Conservation (phyloP, 1,139 yeast species). For the Taiozyma sp. region DNA sequence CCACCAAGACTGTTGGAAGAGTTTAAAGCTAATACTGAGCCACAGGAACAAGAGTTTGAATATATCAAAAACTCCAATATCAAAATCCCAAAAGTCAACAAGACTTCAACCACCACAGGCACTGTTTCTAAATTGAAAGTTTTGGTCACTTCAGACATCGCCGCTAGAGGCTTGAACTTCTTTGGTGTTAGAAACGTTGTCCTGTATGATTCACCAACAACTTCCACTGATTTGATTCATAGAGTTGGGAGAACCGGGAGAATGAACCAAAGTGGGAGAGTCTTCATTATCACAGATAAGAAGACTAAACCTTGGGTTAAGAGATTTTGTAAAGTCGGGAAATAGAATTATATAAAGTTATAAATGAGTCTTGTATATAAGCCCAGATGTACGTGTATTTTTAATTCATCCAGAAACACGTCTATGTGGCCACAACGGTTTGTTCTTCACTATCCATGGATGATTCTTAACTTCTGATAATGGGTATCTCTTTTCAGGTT, state of each 20-base stretch:
- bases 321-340: conserved; percentile 41
- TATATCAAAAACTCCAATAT: conserved; percentile 13
- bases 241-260: conserved; percentile 95
- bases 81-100: conserved; percentile 3
- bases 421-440: conserved; percentile 40
- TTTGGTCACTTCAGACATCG: conserved; percentile 82
- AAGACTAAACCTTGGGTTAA: conserved; percentile 76
- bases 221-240: conserved; percentile 83
- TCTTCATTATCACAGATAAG: conserved; percentile 67
- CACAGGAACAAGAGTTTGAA: conserved; percentile 18
- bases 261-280: conserved; percentile 86
- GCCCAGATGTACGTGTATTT: no score
- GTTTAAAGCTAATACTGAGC: conserved; percentile 11
- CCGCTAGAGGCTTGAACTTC: conserved; percentile 90
- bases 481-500: conserved; percentile 62
- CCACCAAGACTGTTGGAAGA: conserved; percentile 42
- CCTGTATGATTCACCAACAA: conserved; percentile 79
- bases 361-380: neutral
- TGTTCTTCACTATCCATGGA: conserved; percentile 78
- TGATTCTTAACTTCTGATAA: conserved; percentile 62
- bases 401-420: conserved; percentile 3
- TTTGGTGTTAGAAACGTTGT: conserved; percentile 77
- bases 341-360: neutral
- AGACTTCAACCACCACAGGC: conserved; percentile 11
- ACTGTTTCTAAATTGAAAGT: conserved; percentile 41